Percentiles rank a stretch among this genome's conserved stretches.
These are phyloP conservation scores for Phytophthora syringae DNA, from an alignment of 352 stramenopile species.

Conservation along the genomic window DNA sequence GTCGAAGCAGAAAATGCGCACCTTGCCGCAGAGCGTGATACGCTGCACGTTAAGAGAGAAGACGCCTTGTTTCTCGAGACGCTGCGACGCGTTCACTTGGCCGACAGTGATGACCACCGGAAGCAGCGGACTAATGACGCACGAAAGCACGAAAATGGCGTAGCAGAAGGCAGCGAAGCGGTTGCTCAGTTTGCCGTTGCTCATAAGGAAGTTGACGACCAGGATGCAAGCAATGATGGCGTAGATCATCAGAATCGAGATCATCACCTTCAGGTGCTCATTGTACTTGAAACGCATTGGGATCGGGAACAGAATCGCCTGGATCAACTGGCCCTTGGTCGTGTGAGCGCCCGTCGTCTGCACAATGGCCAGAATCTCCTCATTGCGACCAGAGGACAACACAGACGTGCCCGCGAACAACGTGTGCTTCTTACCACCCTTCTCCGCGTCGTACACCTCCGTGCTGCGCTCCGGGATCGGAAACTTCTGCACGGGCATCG, in stretches of 20 bases:
- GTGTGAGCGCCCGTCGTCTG: slow-evolving; percentile 86
- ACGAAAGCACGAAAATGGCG: slow-evolving; percentile 61
- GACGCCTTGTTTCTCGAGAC: slow-evolving; percentile 75
- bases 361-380: slow-evolving; percentile 81
- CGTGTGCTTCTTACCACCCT: slow-evolving; percentile 84
- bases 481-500: slow-evolving; percentile 90
- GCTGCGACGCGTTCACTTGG: slow-evolving; percentile 85
- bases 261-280: slow-evolving; percentile 86
- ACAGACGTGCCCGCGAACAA: slow-evolving; percentile 87
- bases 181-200: slow-evolving; percentile 65
- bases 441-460: slow-evolving; percentile 60
- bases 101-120: slow-evolving; percentile 90
- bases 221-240: slow-evolving; percentile 75
- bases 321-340: slow-evolving; percentile 82
- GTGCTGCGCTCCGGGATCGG: slow-evolving; percentile 53
- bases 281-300: slow-evolving; percentile 93
- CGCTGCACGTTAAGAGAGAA: slow-evolving; percentile 85
- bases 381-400: slow-evolving; percentile 64
- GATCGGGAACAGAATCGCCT: slow-evolving; percentile 86
- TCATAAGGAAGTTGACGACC: slow-evolving; percentile 66
- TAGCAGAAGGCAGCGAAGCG: slow-evolving; percentile 51
- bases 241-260: slow-evolving; percentile 81
- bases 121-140: slow-evolving; percentile 82
- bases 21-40: slow-evolving; percentile 90
- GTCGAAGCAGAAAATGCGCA: slow-evolving; percentile 92